These are phyloP conservation scores for Thuja plicata DNA, from an alignment of 83 land plant genomes.

Conservation along the genomic window DNA sequence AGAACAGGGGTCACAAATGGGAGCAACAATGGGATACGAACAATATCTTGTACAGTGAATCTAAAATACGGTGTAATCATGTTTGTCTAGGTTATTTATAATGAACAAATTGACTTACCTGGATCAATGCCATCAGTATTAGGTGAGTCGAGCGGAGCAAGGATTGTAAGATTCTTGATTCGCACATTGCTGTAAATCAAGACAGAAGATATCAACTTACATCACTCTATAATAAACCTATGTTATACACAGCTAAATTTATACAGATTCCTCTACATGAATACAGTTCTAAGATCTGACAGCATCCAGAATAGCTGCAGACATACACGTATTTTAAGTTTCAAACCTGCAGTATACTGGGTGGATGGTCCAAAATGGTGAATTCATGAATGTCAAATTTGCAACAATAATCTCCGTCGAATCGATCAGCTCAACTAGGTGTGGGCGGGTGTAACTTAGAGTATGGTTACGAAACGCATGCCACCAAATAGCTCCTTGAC, in stretches of 20 bases:
- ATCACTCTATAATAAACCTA: neutral
- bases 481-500: slow-evolving; percentile 89
- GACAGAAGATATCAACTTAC: neutral
- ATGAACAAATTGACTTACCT: slow-evolving; percentile 36
- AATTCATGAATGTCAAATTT: slow-evolving; percentile 66
- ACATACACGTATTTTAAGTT: neutral
- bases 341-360: slow-evolving; percentile 64
- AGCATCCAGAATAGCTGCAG: neutral
- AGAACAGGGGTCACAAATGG: neutral
- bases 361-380: slow-evolving; percentile 86
- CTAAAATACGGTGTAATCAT: neutral
- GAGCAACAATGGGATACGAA: neutral
- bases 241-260: neutral
- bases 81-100: neutral
- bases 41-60: neutral
- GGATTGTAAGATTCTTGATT: slow-evolving; percentile 56
- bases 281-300: neutral
- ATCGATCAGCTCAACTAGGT: slow-evolving; percentile 62
- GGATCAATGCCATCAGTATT: slow-evolving; percentile 90
- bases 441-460: slow-evolving; percentile 70
- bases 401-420: slow-evolving; percentile 62
- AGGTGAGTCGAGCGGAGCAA: slow-evolving; percentile 76
- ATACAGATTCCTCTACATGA: neutral
- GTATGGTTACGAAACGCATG: slow-evolving; percentile 39
- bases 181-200: slow-evolving; percentile 48